Percentiles rank a stretch among this genome's conserved stretches.
Evolutionary conservation across 129 eudicot species (phyloP).

Genomic region (Chrysanthemum seticuspe): DNA sequence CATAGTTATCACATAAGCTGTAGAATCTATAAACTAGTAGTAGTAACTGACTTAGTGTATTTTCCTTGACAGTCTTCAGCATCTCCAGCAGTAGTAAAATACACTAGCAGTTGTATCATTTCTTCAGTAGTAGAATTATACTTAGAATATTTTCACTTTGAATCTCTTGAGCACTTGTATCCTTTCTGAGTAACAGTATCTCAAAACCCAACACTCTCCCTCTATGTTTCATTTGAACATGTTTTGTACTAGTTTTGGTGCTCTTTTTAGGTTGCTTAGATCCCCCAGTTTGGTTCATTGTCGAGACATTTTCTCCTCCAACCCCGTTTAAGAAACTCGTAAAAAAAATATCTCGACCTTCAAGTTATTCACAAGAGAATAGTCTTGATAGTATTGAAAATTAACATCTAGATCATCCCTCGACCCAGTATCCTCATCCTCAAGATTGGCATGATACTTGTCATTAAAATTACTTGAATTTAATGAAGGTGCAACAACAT

Average conservation of each 20-base stretch:
- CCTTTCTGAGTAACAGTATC: too few species aligned
- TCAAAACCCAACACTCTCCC: not conserved
- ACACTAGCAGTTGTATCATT: too few species aligned
- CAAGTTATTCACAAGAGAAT: not conserved
- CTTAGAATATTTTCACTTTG: too few species aligned
- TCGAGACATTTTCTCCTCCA: not conserved
- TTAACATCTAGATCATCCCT: too few species aligned
- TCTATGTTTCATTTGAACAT: not conserved
- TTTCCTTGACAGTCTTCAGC: too few species aligned
- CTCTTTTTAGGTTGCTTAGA: not conserved
- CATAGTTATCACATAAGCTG: too few species aligned
- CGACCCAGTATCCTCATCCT: not conserved
- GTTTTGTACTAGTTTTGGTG: not conserved
- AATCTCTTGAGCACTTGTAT: too few species aligned
- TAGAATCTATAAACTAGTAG: too few species aligned
- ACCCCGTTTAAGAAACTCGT: not conserved
- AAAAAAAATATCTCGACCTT: not conserved
- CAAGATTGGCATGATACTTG: not conserved
- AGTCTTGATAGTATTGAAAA: not conserved
- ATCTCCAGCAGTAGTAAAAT: too few species aligned
- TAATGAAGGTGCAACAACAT: not conserved
- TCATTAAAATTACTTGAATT: slow-evolving; percentile 5
- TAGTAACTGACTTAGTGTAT: too few species aligned
- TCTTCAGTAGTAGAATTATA: too few species aligned
- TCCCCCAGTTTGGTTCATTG: slow-evolving; percentile 1